phyloP scores from a whole-genome alignment of 75 land plant genomes.

The Larix kaempferi region DNA sequence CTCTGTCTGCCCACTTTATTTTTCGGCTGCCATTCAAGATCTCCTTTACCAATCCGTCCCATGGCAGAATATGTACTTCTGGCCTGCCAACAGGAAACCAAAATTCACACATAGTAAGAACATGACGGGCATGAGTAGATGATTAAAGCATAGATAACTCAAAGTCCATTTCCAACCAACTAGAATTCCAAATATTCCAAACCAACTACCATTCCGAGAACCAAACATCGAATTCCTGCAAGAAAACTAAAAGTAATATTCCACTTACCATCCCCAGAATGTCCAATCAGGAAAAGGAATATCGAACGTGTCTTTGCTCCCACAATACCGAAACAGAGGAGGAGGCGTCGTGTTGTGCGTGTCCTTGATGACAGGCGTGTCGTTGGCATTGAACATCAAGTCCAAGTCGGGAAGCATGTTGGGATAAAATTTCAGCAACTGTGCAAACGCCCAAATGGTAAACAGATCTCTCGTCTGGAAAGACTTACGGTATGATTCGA shows the following conservation, averaged over 20 bases:
- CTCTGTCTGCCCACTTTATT: constrained; percentile 40
- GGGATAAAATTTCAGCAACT: constrained; percentile 51
- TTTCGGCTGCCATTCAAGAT: constrained; percentile 30
- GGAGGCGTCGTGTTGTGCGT: constrained; percentile 29
- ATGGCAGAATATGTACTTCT: constrained; percentile 53
- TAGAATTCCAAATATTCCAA: too few species aligned
- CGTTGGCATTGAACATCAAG: constrained; percentile 51
- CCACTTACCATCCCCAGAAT: constrained; percentile 74
- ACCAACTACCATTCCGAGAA: not conserved
- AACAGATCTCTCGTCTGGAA: constrained; percentile 56
- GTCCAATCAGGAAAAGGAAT: constrained; percentile 81
- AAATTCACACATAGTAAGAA: not conserved
- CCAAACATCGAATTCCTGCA: not conserved
- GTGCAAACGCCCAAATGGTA: constrained; percentile 56
- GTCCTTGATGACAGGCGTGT: constrained; percentile 33
- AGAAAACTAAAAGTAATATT: not conserved
- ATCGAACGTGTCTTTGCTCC: constrained; percentile 30
- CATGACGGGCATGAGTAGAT: too few species aligned
- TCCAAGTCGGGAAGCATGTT: constrained; percentile 62
- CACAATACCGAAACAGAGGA: constrained; percentile 63
- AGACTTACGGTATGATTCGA: constrained; percentile 22
- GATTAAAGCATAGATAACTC: not conserved
- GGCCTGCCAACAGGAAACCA: constrained; percentile 32
- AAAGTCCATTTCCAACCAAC: not conserved
- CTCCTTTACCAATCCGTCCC: constrained; percentile 38